A percentile compares a stretch with the other conserved stretches of the same genome.
These are phyloP conservation scores for Aureoboletus auriporus DNA, from an alignment of 768 basidiomycete genomes.

Conservation along the genomic window DNA sequence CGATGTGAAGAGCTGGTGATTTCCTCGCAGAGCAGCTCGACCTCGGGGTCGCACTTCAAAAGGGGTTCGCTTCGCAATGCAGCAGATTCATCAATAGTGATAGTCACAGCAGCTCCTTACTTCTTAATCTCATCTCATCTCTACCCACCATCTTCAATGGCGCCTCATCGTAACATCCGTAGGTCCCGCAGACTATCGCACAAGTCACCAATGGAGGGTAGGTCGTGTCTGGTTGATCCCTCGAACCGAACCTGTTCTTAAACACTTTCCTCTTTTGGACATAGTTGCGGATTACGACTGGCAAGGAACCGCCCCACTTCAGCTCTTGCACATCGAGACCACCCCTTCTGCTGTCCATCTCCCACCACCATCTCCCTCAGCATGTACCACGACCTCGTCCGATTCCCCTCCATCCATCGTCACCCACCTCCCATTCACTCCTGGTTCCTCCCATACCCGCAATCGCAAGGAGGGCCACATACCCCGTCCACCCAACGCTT, in stretches of 20 bases:
- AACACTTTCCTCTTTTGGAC: slow-evolving; percentile 33
- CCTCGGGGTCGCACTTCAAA: slow-evolving; percentile 28
- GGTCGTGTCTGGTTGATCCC: slow-evolving; percentile 5
- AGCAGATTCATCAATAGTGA: slow-evolving; percentile 6
- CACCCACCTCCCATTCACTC: slow-evolving; percentile 26
- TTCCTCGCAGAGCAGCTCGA: slow-evolving; percentile 13
- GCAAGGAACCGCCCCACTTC: slow-evolving; percentile 20
- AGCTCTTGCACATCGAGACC: slow-evolving; percentile 12
- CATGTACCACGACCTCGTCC: slow-evolving; percentile 12
- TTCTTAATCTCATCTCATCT: not conserved
- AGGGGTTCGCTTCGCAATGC: slow-evolving; percentile 18
- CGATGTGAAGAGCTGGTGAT: slow-evolving; percentile 30
- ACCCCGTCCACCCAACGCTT: slow-evolving; percentile 80
- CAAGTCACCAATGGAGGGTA: slow-evolving; percentile 35
- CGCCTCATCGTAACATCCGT: slow-evolving; percentile 32
- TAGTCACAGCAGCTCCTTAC: too few species aligned
- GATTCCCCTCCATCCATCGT: slow-evolving; percentile 15
- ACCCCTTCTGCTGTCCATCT: slow-evolving; percentile 2
- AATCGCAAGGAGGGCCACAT: slow-evolving; percentile 49
- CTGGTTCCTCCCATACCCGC: slow-evolving; percentile 39
- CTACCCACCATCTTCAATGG: slow-evolving; percentile 21
- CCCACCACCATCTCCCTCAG: slow-evolving; percentile 16
- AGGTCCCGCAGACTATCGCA: slow-evolving; percentile 44
- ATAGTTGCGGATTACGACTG: slow-evolving; percentile 28
- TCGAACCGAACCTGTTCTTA: slow-evolving; percentile 16